Evolutionary conservation across 257 asterid genomes (phyloP), one percentile per base, ranked within the genome.

Genomic region (Vinca minor): DNA sequence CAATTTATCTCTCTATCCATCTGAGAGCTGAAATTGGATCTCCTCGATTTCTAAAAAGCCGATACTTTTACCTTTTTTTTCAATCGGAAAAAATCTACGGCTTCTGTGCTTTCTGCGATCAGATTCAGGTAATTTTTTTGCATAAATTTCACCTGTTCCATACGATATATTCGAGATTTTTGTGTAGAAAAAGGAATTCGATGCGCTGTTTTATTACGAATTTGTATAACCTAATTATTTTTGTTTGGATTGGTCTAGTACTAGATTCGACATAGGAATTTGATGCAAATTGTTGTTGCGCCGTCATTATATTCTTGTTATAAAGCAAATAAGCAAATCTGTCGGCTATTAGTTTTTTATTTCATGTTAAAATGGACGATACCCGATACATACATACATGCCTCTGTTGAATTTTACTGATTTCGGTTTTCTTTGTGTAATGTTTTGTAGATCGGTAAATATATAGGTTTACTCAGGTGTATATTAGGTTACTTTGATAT

Each of bases 41-140:
- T 62, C 73, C 57, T 61, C 67, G 3, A 17, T 9, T 3, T 17
- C 5, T 59, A 41, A 46, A 32, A 45, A 11, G 28, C 32, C 8
- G 36, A 52, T 29, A n/a, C 45, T 1, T 28, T 31, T 1, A 0
- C 36, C 60, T 3, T 0, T 15, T 23, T 42, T 17, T 31, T 17
- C n/a, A 28, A 61, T 35, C 29, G 15, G 0, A 18, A 42, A n/a
- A 4, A 15, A 8, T 42, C 14, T 11, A 10, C 46, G 17, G n/a
- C 36, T 38, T 28, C 14, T 17, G 15, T 5, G 46, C 46, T 50
- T 17, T 23, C n/a, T 64, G 69, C 35, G 36, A 38, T 15, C 29
- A 5, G 38, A 38, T 65, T 56, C 28, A 20, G 71, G 71, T 67
- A 31, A 42, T 13, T 41, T 44, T n/a, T 66, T 14, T 47, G 2